These are phyloP conservation scores for Stephania cephalantha DNA, from an alignment of 164 flowering plant genomes.

Conservation along the genomic window DNA sequence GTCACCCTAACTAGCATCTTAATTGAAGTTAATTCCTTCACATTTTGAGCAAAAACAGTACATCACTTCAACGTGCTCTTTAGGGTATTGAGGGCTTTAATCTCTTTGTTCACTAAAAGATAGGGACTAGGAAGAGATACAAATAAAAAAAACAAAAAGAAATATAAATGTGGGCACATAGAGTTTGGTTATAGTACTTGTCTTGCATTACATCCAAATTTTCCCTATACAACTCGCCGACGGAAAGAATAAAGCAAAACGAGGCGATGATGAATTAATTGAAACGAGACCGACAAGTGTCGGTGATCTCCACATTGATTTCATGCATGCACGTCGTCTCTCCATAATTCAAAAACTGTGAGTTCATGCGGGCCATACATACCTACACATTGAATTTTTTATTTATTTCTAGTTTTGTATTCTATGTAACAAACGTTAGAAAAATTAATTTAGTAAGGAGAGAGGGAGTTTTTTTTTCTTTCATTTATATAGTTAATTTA, in stretches of 20 bases:
- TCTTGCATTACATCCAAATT: neutral
- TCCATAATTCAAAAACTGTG: neutral
- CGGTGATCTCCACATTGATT: neutral
- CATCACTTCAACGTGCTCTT: too few relatives aligned
- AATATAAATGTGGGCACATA: neutral
- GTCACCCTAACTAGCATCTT: too few relatives aligned
- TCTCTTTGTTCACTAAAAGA: neutral
- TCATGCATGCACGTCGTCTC: neutral
- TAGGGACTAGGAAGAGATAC: neutral
- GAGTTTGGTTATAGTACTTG: too few relatives aligned
- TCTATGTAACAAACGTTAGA: neutral
- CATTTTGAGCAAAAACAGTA: too few relatives aligned
- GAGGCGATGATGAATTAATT: neutral
- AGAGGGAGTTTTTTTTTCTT: too few relatives aligned
- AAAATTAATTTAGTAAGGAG: too few relatives aligned
- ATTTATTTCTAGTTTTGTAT: neutral
- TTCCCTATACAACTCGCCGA: neutral
- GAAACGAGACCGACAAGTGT: neutral
- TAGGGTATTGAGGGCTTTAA: neutral
- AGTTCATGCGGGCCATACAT: too few relatives aligned
- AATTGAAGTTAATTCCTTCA: too few relatives aligned
- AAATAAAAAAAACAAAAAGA: too few relatives aligned
- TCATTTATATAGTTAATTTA: too few relatives aligned
- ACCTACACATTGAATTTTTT: neutral
- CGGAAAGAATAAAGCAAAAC: neutral